A percentile compares a stretch with the other conserved stretches of the same genome.
Conservation (phyloP, 805 yeast species). For the Hyphopichia homilentoma region DNA sequence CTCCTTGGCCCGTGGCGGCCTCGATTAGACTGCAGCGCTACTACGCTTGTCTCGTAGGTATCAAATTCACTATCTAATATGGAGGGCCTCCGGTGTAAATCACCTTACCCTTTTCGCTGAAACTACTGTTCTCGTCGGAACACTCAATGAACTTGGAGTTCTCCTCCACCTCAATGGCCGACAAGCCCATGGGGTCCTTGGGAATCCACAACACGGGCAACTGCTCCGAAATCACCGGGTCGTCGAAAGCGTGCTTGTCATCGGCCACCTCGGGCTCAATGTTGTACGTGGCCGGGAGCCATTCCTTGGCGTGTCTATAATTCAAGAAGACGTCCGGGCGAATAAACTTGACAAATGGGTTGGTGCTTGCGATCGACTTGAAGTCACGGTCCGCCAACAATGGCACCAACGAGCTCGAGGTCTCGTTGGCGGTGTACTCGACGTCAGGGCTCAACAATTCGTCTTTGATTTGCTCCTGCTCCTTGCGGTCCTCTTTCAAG, state of each 20-base stretch:
- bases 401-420: constrained; percentile 33
- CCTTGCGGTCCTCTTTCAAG: constrained; percentile 8
- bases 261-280: constrained; percentile 40
- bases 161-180: constrained; percentile 54
- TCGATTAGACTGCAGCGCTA: no score
- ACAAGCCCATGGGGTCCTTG: constrained; percentile 81
- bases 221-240: constrained; percentile 66
- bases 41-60: no score
- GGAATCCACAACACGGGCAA: constrained; percentile 91
- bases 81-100: constrained; percentile 33
- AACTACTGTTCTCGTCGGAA: constrained; percentile 63
- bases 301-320: constrained; percentile 28
- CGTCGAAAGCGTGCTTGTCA: constrained; percentile 63
- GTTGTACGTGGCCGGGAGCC: constrained; percentile 34
- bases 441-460: constrained; percentile 1
- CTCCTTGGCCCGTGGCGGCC: no score
- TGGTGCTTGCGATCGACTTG: constrained; percentile 32
- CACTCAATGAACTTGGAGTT: constrained; percentile 56
- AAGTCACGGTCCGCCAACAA: constrained; percentile 66
- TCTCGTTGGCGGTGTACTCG: background rate
- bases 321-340: constrained; percentile 61
- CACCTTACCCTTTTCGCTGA: constrained; percentile 34
- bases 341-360: constrained; percentile 45
- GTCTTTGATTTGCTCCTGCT: background rate
- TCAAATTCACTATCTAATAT: constrained; percentile 11